Base-by-base conservation (phyloP, 768 basidiomycete species). In the Dendrothele bispora region DNA sequence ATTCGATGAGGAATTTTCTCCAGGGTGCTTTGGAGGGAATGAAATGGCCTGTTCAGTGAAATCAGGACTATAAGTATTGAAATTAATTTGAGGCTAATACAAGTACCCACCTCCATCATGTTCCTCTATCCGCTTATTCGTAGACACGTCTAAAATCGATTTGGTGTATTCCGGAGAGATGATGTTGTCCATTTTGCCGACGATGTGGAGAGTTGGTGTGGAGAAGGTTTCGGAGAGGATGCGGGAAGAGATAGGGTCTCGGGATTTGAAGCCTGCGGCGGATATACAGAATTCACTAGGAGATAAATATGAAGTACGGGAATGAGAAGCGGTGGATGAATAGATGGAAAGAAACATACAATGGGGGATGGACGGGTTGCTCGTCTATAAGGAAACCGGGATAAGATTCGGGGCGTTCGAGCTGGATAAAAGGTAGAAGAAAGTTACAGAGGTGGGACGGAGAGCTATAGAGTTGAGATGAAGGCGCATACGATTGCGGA, bases 21-120 rank as follows among this genome's bases (percentile, higher is more conserved):
- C 89, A 94, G 35, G 69, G 75, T 2, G 77, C 80, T 55, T 86
- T 88, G 8, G 83, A 84, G 2, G 91, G 91, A 4, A 93, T 82
- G 55, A 91, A 90, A 63, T 94, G 91, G 7, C 89, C 90, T 91
- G 55, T 18, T 18, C 21, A 39, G 41, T 46, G 17, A 35, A 46
- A 25, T 6, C 12, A 45, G 27, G 37, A 10, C 10, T 11, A 26
- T 15, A 12, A 35, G 38, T 43, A 40, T 14, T 41, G 2, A 37
- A 38, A 18, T 12, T 30, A 18, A n/a, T 32, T 14, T 4, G 34
- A 17, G n/a, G n/a, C n/a, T n/a, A n/a, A n/a, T n/a, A n/a, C n/a
- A n/a, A n/a, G n/a, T 17, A 67, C 83, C 25, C 48, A 91, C 91
- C 91, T 44, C 91, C 91, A 22, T 82, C 80, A 49, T 94, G 91